phyloP scores from a whole-genome alignment of 2,329 filamentous ascomycete genomes.

The Penicillium italicum region DNA sequence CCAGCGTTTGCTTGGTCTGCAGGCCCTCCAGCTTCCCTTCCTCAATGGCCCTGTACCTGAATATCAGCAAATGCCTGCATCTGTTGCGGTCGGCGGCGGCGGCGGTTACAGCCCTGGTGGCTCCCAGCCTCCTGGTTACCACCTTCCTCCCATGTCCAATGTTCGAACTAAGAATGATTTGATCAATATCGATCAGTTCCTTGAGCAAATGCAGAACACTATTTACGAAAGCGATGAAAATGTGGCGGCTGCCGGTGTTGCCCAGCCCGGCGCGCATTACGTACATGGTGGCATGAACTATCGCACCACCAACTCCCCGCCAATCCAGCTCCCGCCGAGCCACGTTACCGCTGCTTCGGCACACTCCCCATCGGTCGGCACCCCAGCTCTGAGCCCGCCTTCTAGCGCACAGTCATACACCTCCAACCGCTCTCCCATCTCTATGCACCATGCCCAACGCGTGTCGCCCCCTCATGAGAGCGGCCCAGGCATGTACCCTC shows the following conservation, averaged over 20 bases:
- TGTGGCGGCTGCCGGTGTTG: conserved; percentile 72
- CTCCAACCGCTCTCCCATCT: conserved; percentile 59
- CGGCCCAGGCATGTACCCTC: conserved; percentile 59
- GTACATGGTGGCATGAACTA: conserved; percentile 51
- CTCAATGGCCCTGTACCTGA: conserved; percentile 56
- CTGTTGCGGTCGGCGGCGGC: conserved; percentile 53
- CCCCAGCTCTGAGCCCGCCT: conserved; percentile 61
- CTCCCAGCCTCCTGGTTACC: conserved; percentile 72
- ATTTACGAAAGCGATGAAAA: conserved; percentile 90
- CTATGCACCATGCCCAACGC: conserved; percentile 50
- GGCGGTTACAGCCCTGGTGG: conserved; percentile 54
- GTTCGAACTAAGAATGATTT: conserved; percentile 91
- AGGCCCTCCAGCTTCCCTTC: conserved; percentile 62
- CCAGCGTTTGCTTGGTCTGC: conserved; percentile 78
- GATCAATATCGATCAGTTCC: conserved; percentile 86
- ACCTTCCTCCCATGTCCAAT: conserved; percentile 80
- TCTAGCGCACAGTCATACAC: conserved; percentile 61
- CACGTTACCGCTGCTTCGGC: conserved; percentile 41
- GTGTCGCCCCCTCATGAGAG: conserved; percentile 50
- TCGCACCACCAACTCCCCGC: conserved; percentile 57
- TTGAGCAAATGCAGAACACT: conserved; percentile 93
- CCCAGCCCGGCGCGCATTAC: conserved; percentile 68
- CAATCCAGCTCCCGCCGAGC: conserved; percentile 41
- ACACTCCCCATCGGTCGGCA: conserved; percentile 50
- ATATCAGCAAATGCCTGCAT: conserved; percentile 51